Evolutionary conservation across 768 basidiomycete genomes (phyloP).

Genomic region (Boletales sp.): DNA sequence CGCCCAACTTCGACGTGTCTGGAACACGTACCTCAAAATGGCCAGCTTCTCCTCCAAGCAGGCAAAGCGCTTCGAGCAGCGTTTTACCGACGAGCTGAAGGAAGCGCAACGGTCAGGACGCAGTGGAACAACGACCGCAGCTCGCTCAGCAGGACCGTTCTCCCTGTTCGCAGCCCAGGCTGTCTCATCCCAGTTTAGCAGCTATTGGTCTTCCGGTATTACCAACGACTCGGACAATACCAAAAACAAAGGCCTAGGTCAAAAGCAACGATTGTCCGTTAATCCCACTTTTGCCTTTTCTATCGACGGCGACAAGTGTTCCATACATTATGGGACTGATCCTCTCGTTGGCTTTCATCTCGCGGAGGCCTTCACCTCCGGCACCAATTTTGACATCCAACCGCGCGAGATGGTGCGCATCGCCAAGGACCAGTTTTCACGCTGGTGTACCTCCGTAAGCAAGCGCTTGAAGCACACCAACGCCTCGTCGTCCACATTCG

Average conservation of each 20-base stretch:
- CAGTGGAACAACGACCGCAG: constrained; percentile 3
- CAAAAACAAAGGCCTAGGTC: neutral
- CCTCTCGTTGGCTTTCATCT: constrained; percentile 29
- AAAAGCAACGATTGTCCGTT: neutral
- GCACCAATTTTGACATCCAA: neutral
- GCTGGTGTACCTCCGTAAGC: constrained; percentile 20
- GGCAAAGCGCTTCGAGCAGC: constrained; percentile 8
- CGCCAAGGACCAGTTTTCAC: constrained; percentile 22
- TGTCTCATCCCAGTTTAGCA: constrained; percentile 13
- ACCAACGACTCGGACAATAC: neutral
- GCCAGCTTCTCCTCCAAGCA: constrained; percentile 3
- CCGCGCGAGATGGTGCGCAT: constrained; percentile 8
- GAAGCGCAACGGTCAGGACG: neutral
- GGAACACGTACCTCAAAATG: constrained; percentile 17
- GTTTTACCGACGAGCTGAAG: constrained; percentile 10
- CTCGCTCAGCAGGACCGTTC: constrained; percentile 28
- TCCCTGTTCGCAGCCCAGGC: neutral
- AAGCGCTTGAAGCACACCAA: constrained; percentile 10
- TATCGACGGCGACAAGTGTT: constrained; percentile 20
- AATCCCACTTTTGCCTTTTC: constrained; percentile 32
- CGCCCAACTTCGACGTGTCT: constrained; percentile 13
- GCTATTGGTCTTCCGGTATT: constrained; percentile 23
- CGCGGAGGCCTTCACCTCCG: constrained; percentile 21
- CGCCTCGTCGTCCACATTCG: constrained; percentile 15
- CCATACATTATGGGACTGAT: constrained; percentile 29